Percentiles rank a stretch among this genome's conserved stretches.
Conservation (phyloP, 2,329 filamentous ascomycete species). For the Fusarium abutilonis region DNA sequence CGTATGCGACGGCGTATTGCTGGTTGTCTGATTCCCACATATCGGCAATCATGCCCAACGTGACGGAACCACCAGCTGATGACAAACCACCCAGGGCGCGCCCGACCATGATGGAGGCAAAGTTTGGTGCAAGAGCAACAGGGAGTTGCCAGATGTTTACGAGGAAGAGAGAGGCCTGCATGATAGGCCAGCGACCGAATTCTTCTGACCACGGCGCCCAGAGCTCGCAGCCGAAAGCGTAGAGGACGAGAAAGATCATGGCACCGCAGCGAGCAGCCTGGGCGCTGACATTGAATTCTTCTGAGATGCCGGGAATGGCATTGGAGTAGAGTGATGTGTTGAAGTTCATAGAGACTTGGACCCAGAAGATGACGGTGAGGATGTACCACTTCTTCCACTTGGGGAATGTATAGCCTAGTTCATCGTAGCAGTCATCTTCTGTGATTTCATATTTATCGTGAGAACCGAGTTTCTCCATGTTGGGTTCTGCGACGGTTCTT, state of each 20-base stretch:
- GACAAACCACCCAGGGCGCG: slow-evolving; percentile 75
- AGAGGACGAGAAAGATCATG: slow-evolving; percentile 80
- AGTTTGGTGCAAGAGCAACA: slow-evolving; percentile 78
- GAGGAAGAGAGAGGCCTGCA: slow-evolving; percentile 76
- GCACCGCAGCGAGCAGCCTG: slow-evolving; percentile 78
- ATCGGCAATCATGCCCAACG: slow-evolving; percentile 78
- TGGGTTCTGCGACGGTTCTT: slow-evolving; percentile 9
- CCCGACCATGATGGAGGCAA: slow-evolving; percentile 74
- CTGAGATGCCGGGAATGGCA: slow-evolving; percentile 69
- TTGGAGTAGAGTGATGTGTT: slow-evolving; percentile 80
- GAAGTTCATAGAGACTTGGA: slow-evolving; percentile 82
- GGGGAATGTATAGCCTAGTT: slow-evolving; percentile 71
- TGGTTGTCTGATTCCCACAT: slow-evolving; percentile 76
- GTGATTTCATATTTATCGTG: slow-evolving; percentile 59
- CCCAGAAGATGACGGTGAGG: slow-evolving; percentile 76
- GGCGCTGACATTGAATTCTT: slow-evolving; percentile 73
- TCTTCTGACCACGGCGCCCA: slow-evolving; percentile 92
- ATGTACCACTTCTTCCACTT: slow-evolving; percentile 76
- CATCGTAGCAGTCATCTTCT: slow-evolving; percentile 70
- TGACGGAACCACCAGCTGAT: slow-evolving; percentile 77
- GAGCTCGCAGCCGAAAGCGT: slow-evolving; percentile 87
- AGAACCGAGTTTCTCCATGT: slow-evolving; percentile 50
- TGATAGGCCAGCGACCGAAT: slow-evolving; percentile 77
- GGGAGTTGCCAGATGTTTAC: slow-evolving; percentile 82
- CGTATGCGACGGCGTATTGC: slow-evolving; percentile 79